These are phyloP conservation scores for Phytophthora chlamydospora DNA, from an alignment of 352 stramenopile species.

Conservation along the genomic window DNA sequence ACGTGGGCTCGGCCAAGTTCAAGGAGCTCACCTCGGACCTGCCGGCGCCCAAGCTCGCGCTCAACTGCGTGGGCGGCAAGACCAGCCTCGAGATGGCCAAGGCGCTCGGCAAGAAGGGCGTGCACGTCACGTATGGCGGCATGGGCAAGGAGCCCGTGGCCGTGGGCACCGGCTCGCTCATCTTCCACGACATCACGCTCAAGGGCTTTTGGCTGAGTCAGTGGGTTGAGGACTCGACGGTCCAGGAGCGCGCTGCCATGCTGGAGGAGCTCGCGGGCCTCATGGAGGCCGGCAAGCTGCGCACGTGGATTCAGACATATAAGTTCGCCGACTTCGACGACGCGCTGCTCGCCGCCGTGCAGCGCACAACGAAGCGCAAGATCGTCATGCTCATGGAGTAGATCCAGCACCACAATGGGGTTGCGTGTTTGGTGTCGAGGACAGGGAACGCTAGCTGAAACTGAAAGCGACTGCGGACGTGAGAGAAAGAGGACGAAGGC, in stretches of 20 bases:
- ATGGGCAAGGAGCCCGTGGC: constrained; percentile 78
- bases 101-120: constrained; percentile 72
- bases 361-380: constrained; percentile 87
- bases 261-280: constrained; percentile 70
- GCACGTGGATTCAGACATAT: constrained; percentile 88
- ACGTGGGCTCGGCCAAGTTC: constrained; percentile 80
- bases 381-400: constrained; percentile 87
- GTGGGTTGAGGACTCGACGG: constrained; percentile 72
- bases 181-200: constrained; percentile 90
- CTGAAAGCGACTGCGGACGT: constrained; percentile 23
- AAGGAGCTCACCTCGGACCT: constrained; percentile 87
- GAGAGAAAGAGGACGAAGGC: constrained; percentile 7
- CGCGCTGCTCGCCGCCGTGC: constrained; percentile 68
- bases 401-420: constrained; percentile 8
- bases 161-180: constrained; percentile 73
- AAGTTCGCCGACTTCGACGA: constrained; percentile 87
- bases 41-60: constrained; percentile 80
- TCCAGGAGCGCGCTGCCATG: constrained; percentile 71
- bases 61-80: constrained; percentile 84
- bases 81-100: constrained; percentile 75
- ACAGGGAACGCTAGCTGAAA: constrained; percentile 30
- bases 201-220: constrained; percentile 89
- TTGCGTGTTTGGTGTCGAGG: constrained; percentile 22
- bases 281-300: constrained; percentile 76
- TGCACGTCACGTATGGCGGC: constrained; percentile 83